These are phyloP conservation scores for Plasmopara viticola DNA, from an alignment of 352 stramenopile genomes.

Conservation along the genomic window DNA sequence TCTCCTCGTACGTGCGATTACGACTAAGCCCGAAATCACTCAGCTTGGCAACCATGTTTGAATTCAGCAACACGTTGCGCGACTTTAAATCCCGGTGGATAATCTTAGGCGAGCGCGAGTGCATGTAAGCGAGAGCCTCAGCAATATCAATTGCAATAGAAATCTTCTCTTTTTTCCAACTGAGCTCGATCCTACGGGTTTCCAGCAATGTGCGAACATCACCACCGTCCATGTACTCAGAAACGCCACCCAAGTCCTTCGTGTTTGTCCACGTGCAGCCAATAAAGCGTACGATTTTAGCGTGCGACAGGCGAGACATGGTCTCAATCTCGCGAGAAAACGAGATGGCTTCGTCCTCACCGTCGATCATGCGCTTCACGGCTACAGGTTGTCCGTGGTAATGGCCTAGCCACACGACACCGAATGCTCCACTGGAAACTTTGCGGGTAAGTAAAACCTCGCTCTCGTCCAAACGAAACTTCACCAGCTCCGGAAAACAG, in stretches of 20 bases:
- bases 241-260: slow-evolving; percentile 70
- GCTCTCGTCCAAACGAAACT: slow-evolving; percentile 75
- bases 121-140: slow-evolving; percentile 77
- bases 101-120: slow-evolving; percentile 75
- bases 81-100: slow-evolving; percentile 85
- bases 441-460: slow-evolving; percentile 79
- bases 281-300: slow-evolving; percentile 84
- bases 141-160: slow-evolving; percentile 79
- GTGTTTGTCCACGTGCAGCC: slow-evolving; percentile 77
- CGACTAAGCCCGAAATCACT: slow-evolving; percentile 80
- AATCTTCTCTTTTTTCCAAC: slow-evolving; percentile 79
- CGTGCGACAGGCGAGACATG: slow-evolving; percentile 74
- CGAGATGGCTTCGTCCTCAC: slow-evolving; percentile 60
- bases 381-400: slow-evolving; percentile 82
- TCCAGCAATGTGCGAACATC: slow-evolving; percentile 80
- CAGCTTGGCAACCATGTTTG: slow-evolving; percentile 75
- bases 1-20: slow-evolving; percentile 84
- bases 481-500: slow-evolving; percentile 63
- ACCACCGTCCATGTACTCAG: slow-evolving; percentile 83
- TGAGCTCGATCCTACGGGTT: slow-evolving; percentile 74
- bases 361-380: slow-evolving; percentile 85
- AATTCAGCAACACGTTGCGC: slow-evolving; percentile 74
- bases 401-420: slow-evolving; percentile 81
- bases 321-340: slow-evolving; percentile 80
- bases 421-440: slow-evolving; percentile 75